Conservation (phyloP, 2,329 filamentous ascomycete genomes). For the Fonsecaea monophora region DNA sequence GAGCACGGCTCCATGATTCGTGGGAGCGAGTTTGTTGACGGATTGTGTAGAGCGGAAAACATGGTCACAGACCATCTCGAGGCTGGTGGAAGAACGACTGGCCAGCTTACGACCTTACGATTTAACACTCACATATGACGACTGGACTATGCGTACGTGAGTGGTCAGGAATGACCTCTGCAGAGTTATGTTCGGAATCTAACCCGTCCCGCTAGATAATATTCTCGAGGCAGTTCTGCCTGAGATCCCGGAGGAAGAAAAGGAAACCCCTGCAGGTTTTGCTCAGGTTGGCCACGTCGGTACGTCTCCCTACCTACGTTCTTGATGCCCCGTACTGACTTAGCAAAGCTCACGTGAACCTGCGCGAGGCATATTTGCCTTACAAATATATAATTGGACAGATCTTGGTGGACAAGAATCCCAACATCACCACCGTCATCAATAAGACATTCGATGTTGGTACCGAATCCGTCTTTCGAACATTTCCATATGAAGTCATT, state of each 20-base stretch:
- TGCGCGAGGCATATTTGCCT: slow-evolving; percentile 79
- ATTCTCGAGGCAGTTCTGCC: slow-evolving; percentile 83
- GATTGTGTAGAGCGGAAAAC: slow-evolving; percentile 64
- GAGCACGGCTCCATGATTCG: not conserved
- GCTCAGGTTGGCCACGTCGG: slow-evolving; percentile 86
- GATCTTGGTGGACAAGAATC: slow-evolving; percentile 89
- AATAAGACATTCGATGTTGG: slow-evolving; percentile 94
- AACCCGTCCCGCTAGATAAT: slow-evolving; percentile 64
- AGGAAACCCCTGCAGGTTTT: slow-evolving; percentile 84
- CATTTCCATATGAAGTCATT: slow-evolving; percentile 90
- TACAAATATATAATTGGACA: slow-evolving; percentile 87
- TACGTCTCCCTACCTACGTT: slow-evolving; percentile 50
- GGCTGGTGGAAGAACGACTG: slow-evolving; percentile 72
- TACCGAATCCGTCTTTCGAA: slow-evolving; percentile 82
- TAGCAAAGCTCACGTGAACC: slow-evolving; percentile 79
- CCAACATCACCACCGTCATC: slow-evolving; percentile 82
- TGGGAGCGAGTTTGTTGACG: slow-evolving; percentile 2
- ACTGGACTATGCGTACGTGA: slow-evolving; percentile 79
- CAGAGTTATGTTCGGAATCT: not conserved
- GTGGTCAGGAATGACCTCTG: slow-evolving; percentile 19
- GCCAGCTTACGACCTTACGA: slow-evolving; percentile 77
- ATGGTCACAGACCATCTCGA: slow-evolving; percentile 74
- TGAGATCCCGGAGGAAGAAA: slow-evolving; percentile 68
- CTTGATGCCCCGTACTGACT: slow-evolving; percentile 4
- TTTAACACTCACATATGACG: slow-evolving; percentile 78